Percentiles rank a stretch among this genome's conserved stretches.
Conservation (phyloP, 768 basidiomycete species). For the Auricularia heimuer region DNA sequence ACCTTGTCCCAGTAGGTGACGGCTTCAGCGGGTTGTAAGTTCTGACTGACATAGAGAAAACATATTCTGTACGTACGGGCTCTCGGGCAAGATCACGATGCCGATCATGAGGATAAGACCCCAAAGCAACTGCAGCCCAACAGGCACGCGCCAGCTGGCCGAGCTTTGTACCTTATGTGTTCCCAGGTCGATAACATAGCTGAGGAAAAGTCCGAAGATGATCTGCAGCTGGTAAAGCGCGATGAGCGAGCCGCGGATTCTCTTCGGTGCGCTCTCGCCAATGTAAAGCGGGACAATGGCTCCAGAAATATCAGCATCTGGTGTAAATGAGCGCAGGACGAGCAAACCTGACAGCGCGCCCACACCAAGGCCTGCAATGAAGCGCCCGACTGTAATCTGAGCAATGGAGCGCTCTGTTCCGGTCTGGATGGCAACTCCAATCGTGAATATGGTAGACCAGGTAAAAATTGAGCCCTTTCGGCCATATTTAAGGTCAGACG, state of each 20-base stretch:
- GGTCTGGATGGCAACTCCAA: slow-evolving; percentile 61
- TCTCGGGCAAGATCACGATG: slow-evolving; percentile 69
- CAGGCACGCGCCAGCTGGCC: slow-evolving; percentile 51
- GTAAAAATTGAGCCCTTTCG: slow-evolving; percentile 65
- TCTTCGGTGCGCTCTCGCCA: slow-evolving; percentile 69
- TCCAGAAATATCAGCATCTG: background rate
- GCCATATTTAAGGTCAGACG: slow-evolving; percentile 55
- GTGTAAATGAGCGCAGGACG: background rate
- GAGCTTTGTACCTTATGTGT: slow-evolving; percentile 45
- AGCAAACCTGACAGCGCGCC: slow-evolving; percentile 58
- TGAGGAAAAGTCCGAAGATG: slow-evolving; percentile 50
- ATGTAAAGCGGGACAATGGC: slow-evolving; percentile 44
- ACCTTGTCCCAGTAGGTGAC: slow-evolving; percentile 56
- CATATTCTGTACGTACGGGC: slow-evolving; percentile 40
- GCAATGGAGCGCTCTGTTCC: slow-evolving; percentile 47
- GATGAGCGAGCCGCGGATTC: slow-evolving; percentile 58
- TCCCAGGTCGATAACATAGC: slow-evolving; percentile 61
- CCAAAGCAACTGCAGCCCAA: slow-evolving; percentile 68
- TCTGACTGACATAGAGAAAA: background rate
- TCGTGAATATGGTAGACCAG: slow-evolving; percentile 65
- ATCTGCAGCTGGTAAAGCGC: slow-evolving; percentile 65
- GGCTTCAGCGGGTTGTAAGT: slow-evolving; percentile 27
- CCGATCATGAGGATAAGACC: slow-evolving; percentile 57
- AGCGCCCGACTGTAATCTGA: slow-evolving; percentile 63
- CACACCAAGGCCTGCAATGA: slow-evolving; percentile 68